Conservation (phyloP, 2,329 filamentous ascomycete genomes). For the Ascochyta fabae region DNA sequence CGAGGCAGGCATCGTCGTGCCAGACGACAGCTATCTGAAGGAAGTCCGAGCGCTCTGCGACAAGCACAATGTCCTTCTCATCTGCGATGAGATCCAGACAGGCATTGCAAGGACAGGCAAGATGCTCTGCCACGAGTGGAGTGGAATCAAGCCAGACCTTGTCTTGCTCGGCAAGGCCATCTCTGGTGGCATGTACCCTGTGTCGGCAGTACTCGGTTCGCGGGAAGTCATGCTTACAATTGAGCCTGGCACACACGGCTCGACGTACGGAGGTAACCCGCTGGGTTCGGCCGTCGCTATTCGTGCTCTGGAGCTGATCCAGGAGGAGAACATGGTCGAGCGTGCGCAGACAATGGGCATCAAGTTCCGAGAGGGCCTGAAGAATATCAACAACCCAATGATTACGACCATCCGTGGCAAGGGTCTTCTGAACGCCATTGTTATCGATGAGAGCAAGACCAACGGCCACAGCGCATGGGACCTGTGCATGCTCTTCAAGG, state of each 20-base stretch:
- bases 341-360: slow-evolving; percentile 82
- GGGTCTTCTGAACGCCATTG: slow-evolving; percentile 91
- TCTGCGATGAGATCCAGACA: slow-evolving; percentile 98
- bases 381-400: slow-evolving; percentile 77
- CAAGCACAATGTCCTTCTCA: slow-evolving; percentile 93
- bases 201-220: slow-evolving; percentile 86
- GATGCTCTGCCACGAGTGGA: slow-evolving; percentile 94
- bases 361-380: slow-evolving; percentile 80
- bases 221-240: slow-evolving; percentile 95
- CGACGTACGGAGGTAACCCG: slow-evolving; percentile 97
- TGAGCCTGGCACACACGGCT: slow-evolving; percentile 95
- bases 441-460: slow-evolving; percentile 89
- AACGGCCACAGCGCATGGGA: slow-evolving; percentile 93
- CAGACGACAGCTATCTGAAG: slow-evolving; percentile 84
- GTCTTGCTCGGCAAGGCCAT: slow-evolving; percentile 97
- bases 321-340: slow-evolving; percentile 87
- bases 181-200: slow-evolving; percentile 98
- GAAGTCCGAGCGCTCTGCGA: slow-evolving; percentile 85
- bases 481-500: slow-evolving; percentile 92
- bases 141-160: slow-evolving; percentile 91
- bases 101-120: slow-evolving; percentile 94
- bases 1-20: slow-evolving; percentile 95
- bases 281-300: slow-evolving; percentile 95
- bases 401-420: slow-evolving; percentile 87
- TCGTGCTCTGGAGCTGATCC: slow-evolving; percentile 88